Percentiles rank a stretch among this genome's conserved stretches.
Evolutionary conservation across 306 rosid genomes (phyloP).

Genomic region (Prunus fruticosa): DNA sequence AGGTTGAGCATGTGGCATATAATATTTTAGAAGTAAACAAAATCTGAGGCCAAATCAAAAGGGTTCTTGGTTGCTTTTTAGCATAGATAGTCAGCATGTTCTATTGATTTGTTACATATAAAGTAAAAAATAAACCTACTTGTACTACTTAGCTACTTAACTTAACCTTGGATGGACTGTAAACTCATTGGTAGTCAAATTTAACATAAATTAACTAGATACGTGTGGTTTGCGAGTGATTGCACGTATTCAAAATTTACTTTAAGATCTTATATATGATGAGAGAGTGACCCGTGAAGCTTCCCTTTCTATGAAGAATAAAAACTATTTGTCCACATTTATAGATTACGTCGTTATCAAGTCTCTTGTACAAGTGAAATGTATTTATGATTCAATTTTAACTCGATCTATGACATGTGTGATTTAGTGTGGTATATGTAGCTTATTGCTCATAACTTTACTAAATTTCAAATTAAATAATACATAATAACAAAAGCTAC

Average conservation of each 20-base stretch:
- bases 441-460: no score
- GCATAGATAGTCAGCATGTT: neutral
- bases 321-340: neutral
- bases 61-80: no score
- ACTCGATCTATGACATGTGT: no score
- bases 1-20: neutral
- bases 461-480: no score
- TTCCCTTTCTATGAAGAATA: neutral
- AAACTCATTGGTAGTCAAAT: neutral
- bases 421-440: no score
- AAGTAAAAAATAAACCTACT: neutral
- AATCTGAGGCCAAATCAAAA: no score
- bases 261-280: neutral
- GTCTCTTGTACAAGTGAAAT: neutral
- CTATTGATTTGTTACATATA: neutral
- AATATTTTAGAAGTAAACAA: neutral
- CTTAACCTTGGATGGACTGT: neutral
- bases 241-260: neutral
- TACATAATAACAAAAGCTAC: no score
- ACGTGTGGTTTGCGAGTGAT: neutral
- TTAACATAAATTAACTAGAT: neutral
- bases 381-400: neutral
- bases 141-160: neutral
- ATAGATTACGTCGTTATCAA: neutral
- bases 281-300: neutral